Percentiles rank a stretch among this genome's conserved stretches.
Conservation (phyloP, 2,329 filamentous ascomycete genomes). For the Fulvia fulva region DNA sequence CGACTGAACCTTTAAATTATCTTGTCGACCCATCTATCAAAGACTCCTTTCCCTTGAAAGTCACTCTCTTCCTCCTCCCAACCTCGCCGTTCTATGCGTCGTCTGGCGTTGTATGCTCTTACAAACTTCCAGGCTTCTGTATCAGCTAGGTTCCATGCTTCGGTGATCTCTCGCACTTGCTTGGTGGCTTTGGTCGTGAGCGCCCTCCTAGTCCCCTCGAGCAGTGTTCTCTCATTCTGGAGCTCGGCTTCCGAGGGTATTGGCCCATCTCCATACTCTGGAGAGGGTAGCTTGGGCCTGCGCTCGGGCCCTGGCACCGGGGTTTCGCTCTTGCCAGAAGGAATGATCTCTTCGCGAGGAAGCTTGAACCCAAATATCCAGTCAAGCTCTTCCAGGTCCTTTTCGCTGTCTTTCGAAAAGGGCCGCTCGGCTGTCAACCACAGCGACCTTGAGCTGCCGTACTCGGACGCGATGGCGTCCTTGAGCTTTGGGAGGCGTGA, state of each 20-base stretch:
- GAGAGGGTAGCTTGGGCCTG: constrained; percentile 45
- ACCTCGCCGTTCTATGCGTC: constrained; percentile 57
- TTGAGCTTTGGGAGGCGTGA: constrained; percentile 73
- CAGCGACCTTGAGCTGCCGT: constrained; percentile 60
- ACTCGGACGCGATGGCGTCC: constrained; percentile 69
- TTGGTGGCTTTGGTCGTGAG: constrained; percentile 13
- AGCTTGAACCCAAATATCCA: constrained; percentile 88
- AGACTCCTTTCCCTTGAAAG: constrained; percentile 55
- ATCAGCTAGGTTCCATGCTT: constrained; percentile 60
- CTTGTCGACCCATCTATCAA: constrained; percentile 36
- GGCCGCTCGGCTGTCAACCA: constrained; percentile 75
- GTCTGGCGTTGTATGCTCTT: constrained; percentile 62
- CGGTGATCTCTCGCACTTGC: constrained; percentile 42
- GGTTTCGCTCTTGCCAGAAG: constrained; percentile 53
- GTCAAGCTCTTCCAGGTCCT: constrained; percentile 61
- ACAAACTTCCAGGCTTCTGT: constrained; percentile 75
- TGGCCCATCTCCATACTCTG: constrained; percentile 49
- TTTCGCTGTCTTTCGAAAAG: constrained; percentile 34
- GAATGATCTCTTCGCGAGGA: constrained; percentile 52
- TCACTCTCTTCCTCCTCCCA: constrained; percentile 69
- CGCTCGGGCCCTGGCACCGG: constrained; percentile 57
- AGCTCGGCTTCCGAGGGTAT: constrained; percentile 52
- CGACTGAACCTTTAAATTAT: constrained; percentile 7
- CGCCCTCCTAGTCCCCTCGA: constrained; percentile 39
- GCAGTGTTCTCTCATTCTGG: constrained; percentile 52